Percentiles rank a stretch among this genome's conserved stretches.
These are phyloP conservation scores for Yarrowia sp. DNA, from an alignment of 805 yeast species.

Conservation along the genomic window DNA sequence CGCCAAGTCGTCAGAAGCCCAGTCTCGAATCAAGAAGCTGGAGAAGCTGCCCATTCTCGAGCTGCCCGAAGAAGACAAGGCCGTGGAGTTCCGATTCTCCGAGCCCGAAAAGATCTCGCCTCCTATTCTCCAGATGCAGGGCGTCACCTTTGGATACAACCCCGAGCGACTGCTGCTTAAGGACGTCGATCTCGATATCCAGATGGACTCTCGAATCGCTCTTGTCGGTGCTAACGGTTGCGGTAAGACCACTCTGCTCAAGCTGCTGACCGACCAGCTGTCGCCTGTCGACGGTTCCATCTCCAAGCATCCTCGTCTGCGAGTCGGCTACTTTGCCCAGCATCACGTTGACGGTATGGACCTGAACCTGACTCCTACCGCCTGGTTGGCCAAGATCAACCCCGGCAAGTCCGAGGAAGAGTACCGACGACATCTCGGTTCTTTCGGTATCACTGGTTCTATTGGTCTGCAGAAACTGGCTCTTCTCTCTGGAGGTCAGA, in stretches of 20 bases:
- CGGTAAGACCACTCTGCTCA: slow-evolving; percentile 94
- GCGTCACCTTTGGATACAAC: slow-evolving; percentile 81
- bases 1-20: slow-evolving; percentile 96
- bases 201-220: slow-evolving; percentile 92
- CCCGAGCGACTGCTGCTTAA: slow-evolving; percentile 62
- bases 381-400: slow-evolving; percentile 85
- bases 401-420: slow-evolving; percentile 97
- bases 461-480: slow-evolving; percentile 89
- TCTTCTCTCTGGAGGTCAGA: slow-evolving; percentile 94
- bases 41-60: slow-evolving; percentile 92
- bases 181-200: slow-evolving; percentile 84
- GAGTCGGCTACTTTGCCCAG: slow-evolving; percentile 97
- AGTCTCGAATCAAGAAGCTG: slow-evolving; percentile 92
- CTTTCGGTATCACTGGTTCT: slow-evolving; percentile 95
- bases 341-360: slow-evolving; percentile 99
- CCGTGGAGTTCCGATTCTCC: slow-evolving; percentile 84
- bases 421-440: slow-evolving; percentile 92
- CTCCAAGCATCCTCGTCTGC: slow-evolving; percentile 74
- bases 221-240: slow-evolving; percentile 99
- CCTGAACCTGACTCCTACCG: slow-evolving; percentile 75
- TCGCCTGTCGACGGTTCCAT: slow-evolving; percentile 76
- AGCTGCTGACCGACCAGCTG: slow-evolving; percentile 75
- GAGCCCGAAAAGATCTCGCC: slow-evolving; percentile 92
- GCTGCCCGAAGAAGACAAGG: slow-evolving; percentile 90
- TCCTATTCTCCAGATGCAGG: slow-evolving; percentile 84